These are phyloP conservation scores for Euphorbia celastroides DNA, from an alignment of 441 rosid species.

Conservation along the genomic window DNA sequence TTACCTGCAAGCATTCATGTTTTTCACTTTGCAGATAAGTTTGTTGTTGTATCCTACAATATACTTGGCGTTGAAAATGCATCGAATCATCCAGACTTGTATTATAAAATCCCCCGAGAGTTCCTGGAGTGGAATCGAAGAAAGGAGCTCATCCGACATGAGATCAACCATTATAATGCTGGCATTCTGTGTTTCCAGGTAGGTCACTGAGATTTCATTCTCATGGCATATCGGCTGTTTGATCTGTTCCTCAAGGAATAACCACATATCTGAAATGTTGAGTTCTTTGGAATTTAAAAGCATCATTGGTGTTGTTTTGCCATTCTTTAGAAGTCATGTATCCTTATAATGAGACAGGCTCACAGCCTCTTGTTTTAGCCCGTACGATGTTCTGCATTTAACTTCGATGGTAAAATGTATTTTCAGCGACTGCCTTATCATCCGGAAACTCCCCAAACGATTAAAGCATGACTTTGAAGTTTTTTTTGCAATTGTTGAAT, in stretches of 20 bases:
- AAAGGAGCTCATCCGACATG: slow-evolving; percentile 57
- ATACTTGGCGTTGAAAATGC: slow-evolving; percentile 82
- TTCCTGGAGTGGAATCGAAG: slow-evolving; percentile 72
- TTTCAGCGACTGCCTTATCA: background rate
- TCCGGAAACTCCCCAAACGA: too few species aligned
- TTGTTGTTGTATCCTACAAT: slow-evolving; percentile 79
- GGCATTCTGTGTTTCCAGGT: slow-evolving; percentile 87
- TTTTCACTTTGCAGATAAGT: slow-evolving; percentile 43
- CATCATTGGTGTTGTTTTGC: background rate
- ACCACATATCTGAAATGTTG: background rate
- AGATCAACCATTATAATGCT: slow-evolving; percentile 64
- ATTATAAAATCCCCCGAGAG: slow-evolving; percentile 37
- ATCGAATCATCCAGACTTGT: slow-evolving; percentile 71
- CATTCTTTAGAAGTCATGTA: background rate
- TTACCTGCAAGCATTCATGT: background rate
- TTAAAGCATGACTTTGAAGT: background rate
- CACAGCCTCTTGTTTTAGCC: background rate
- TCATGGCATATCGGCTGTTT: background rate
- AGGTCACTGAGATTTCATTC: slow-evolving; percentile 22
- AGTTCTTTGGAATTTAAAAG: background rate
- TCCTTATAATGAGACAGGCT: background rate
- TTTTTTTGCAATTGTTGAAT: background rate
- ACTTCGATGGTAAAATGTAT: too few species aligned
- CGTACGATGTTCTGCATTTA: too few species aligned
- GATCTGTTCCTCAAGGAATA: background rate